These are phyloP conservation scores for Rhodotorula sp. DNA, from an alignment of 1,284 basidiomycete species.

Conservation along the genomic window DNA sequence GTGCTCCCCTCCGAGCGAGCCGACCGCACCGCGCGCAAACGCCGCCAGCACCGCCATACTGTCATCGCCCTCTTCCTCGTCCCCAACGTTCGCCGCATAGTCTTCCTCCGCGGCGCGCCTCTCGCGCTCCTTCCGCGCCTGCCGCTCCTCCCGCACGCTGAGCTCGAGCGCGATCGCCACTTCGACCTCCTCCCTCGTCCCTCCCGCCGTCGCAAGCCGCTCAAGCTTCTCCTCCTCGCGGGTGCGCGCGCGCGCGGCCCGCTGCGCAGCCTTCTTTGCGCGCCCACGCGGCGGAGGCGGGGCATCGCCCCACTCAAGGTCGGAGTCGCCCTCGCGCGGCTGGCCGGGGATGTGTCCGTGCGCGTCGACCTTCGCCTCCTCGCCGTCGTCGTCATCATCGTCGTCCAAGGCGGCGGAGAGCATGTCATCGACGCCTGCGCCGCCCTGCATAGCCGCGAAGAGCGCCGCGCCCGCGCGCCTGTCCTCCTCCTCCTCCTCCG, in stretches of 20 bases:
- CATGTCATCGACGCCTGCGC: slow-evolving; percentile 23
- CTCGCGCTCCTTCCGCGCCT: neutral
- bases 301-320: slow-evolving; percentile 38
- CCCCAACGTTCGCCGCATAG: slow-evolving; percentile 21
- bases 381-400: slow-evolving; percentile 1
- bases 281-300: slow-evolving; percentile 19
- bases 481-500: slow-evolving; percentile 4
- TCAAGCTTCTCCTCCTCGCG: slow-evolving; percentile 36
- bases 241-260: slow-evolving; percentile 26
- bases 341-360: slow-evolving; percentile 16
- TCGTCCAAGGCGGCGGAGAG: neutral
- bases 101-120: slow-evolving; percentile 20
- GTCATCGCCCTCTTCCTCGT: slow-evolving; percentile 17
- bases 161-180: slow-evolving; percentile 17
- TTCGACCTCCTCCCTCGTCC: slow-evolving; percentile 28
- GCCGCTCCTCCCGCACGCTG: slow-evolving; percentile 7
- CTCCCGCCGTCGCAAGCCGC: slow-evolving; percentile 10
- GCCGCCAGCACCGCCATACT: slow-evolving; percentile 14
- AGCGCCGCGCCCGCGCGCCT: slow-evolving; percentile 19
- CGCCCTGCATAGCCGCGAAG: slow-evolving; percentile 23
- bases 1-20: slow-evolving; percentile 10
- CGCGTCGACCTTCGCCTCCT: neutral
- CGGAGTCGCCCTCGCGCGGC: slow-evolving; percentile 33
- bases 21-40: slow-evolving; percentile 25
- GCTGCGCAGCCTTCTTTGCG: slow-evolving; percentile 11